phyloP scores from a whole-genome alignment of 2,329 filamentous ascomycete species.

The Claviceps sp. region DNA sequence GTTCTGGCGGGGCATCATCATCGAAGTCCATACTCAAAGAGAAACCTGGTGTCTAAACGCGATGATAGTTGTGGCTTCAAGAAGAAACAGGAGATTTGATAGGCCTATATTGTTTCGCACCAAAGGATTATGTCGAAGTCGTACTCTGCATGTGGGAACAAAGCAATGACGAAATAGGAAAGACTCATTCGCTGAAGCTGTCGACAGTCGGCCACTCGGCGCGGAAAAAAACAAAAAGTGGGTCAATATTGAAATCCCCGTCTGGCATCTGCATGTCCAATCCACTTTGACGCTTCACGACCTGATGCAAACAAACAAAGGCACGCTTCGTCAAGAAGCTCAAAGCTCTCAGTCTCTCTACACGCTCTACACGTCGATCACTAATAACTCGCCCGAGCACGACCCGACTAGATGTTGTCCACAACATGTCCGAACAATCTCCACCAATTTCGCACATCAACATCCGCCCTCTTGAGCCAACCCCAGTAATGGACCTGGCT shows the following conservation, averaged over 20 bases:
- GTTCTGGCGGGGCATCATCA: conserved; percentile 53
- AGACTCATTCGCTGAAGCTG: too few relatives aligned
- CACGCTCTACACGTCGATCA: background rate
- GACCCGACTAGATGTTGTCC: background rate
- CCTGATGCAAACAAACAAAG: too few relatives aligned
- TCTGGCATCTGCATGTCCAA: background rate
- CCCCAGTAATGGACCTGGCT: conserved; percentile 39
- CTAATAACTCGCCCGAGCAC: background rate
- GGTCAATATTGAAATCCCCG: background rate
- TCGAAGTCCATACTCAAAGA: conserved; percentile 41
- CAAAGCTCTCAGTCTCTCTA: background rate
- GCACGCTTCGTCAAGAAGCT: too few relatives aligned
- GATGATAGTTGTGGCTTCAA: background rate
- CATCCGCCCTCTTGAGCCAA: background rate
- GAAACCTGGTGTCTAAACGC: background rate
- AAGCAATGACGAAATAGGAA: background rate
- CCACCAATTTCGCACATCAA: background rate
- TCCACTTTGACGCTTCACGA: background rate
- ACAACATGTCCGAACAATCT: background rate
- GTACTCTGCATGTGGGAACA: too few relatives aligned
- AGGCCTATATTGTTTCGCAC: background rate
- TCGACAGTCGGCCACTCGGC: background rate
- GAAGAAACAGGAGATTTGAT: background rate
- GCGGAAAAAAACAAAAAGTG: background rate
- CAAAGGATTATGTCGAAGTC: too few relatives aligned